Percentiles rank a stretch among this genome's conserved stretches.
Evolutionary conservation across 2,329 filamentous ascomycete genomes (phyloP).

Genomic region (Fusarium austroafricanum): DNA sequence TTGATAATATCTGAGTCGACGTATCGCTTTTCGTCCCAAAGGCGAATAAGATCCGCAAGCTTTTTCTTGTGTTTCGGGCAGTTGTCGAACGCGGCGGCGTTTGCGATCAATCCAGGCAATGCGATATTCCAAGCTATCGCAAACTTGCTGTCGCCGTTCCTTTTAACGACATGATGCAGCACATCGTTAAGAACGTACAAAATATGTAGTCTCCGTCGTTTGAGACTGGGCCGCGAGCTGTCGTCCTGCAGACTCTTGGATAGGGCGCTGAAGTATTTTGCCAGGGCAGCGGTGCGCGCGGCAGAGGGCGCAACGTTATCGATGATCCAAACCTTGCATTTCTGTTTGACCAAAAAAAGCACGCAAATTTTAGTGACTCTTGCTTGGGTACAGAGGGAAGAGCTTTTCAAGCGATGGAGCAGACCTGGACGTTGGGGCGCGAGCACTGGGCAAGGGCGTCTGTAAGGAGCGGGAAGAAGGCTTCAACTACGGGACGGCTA

Average conservation of each 20-base stretch:
- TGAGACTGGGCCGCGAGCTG: slow-evolving; percentile 62
- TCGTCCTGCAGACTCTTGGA: slow-evolving; percentile 59
- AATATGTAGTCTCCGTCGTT: slow-evolving; percentile 78
- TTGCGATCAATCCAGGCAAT: slow-evolving; percentile 71
- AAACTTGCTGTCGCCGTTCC: slow-evolving; percentile 64
- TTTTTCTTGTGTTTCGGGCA: slow-evolving; percentile 75
- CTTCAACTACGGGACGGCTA: slow-evolving; percentile 74
- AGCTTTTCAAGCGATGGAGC: slow-evolving; percentile 55
- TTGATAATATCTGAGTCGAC: slow-evolving; percentile 65
- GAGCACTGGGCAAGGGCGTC: slow-evolving; percentile 77
- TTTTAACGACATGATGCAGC: slow-evolving; percentile 74
- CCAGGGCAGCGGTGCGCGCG: slow-evolving; percentile 73
- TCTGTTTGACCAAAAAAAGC: slow-evolving; percentile 65
- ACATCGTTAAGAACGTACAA: slow-evolving; percentile 84
- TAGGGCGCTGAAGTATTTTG: slow-evolving; percentile 79
- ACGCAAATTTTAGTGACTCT: slow-evolving; percentile 46
- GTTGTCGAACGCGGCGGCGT: slow-evolving; percentile 67
- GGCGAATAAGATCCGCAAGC: slow-evolving; percentile 70
- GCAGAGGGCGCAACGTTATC: slow-evolving; percentile 76
- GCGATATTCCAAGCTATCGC: slow-evolving; percentile 67
- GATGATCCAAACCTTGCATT: slow-evolving; percentile 88
- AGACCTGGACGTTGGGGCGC: slow-evolving; percentile 89
- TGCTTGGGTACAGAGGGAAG: slow-evolving; percentile 42
- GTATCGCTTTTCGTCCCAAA: slow-evolving; percentile 78
- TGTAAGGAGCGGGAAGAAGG: slow-evolving; percentile 75